phyloP scores from a whole-genome alignment of 345 rosid genomes.

The Hypericum androsaemum region DNA sequence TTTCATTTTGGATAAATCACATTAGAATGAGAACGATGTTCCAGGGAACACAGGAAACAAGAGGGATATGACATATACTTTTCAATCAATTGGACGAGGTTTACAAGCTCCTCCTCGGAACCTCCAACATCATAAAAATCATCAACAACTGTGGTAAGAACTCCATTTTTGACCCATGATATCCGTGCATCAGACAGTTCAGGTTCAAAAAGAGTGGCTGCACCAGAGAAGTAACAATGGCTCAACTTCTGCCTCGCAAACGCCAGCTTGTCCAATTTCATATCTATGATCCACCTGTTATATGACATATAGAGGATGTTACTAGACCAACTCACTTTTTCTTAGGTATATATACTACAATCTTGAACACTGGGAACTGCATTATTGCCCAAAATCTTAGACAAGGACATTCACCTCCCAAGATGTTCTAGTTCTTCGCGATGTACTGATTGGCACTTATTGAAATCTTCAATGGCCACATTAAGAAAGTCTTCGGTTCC shows the following conservation, averaged over 20 bases:
- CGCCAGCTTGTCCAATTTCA: conserved; percentile 52
- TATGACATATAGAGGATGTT: neutral
- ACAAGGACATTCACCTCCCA: conserved; percentile 32
- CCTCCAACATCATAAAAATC: conserved; percentile 90
- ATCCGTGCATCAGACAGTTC: conserved; percentile 72
- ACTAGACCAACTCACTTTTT: too few relatives aligned
- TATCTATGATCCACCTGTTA: conserved; percentile 62
- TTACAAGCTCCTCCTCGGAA: conserved; percentile 57
- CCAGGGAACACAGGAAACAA: conserved; percentile 3
- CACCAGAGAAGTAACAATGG: conserved; percentile 77
- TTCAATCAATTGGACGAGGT: conserved; percentile 57
- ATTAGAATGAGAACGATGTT: conserved; percentile 7
- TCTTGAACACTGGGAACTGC: too few relatives aligned
- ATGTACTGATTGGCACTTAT: conserved; percentile 49
- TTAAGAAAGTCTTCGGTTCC: conserved; percentile 41
- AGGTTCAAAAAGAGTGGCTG: conserved; percentile 52
- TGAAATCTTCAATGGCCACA: conserved; percentile 66
- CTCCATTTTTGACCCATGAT: conserved; percentile 89
- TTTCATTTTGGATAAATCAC: conserved; percentile 10
- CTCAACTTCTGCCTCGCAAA: conserved; percentile 76
- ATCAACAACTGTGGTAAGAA: conserved; percentile 75
- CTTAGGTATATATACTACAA: too few relatives aligned
- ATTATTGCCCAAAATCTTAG: too few relatives aligned
- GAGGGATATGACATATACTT: conserved; percentile 28
- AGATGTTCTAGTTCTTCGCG: conserved; percentile 52